Base-by-base conservation (phyloP, 2,329 filamentous ascomycete species). In the Exophiala phaeomuriformis region DNA sequence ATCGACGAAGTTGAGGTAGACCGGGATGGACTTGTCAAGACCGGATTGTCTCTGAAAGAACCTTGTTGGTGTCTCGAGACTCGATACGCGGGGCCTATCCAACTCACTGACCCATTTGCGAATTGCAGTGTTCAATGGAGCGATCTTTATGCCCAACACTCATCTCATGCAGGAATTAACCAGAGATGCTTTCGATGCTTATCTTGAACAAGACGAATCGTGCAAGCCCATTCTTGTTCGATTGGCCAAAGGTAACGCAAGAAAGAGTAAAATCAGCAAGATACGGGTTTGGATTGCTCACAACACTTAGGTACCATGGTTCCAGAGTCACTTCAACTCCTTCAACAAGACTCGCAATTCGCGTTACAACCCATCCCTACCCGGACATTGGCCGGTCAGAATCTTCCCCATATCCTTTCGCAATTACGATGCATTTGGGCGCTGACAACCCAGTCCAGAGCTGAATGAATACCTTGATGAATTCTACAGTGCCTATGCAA, bases 141-240 rank as follows among this genome's bases (percentile, higher is more conserved):
- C 54, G 8, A 33, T 49, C 40, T 56, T 56, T 41, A 56, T 56
- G 51, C 54, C 54, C 44, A 56, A 56, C 33, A 56, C 54, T 46
- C 43, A 33, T 40, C 40, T 53, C 6, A 56, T 56, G 51, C 54
- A 56, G 46, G 54, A 56, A 32, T 53, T 56, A 41, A 43, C 46
- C 19, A 56, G 54, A 50, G 31, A 49, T 41, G 51, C 54, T 40
- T 56, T 56, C 36, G 50, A 56, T 37, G 35, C 7, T 39, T 51
- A 53, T 39, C 31, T 45, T 8, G 54, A 56, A 42, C 37, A 53
- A 41, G 54, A 56, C 41, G 40, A 47, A 44, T 37, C 46, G 9
- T 40, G 45, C 51, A 56, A 51, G 42, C 54, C 51, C 19, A 41
- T 56, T 29, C 28, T 56, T 28, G 46, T 56, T 36, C 35, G 54